Percentiles rank a stretch among this genome's conserved stretches.
Evolutionary conservation across 345 rosid species (phyloP).

Genomic region (Heritiera littoralis): DNA sequence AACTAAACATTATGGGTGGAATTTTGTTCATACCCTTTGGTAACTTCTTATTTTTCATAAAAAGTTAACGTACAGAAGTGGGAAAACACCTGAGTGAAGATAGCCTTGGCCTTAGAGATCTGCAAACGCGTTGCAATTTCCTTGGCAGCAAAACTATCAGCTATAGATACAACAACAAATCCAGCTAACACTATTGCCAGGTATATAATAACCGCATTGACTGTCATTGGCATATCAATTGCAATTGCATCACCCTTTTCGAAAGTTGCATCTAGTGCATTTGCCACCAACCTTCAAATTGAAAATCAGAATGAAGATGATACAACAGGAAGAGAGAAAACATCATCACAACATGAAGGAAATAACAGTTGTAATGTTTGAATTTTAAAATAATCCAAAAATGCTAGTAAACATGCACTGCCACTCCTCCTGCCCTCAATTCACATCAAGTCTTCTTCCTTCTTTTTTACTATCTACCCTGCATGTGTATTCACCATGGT

Average conservation of each 20-base stretch:
- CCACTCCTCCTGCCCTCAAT: not conserved
- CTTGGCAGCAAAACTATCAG: slow-evolving; percentile 88
- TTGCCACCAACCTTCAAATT: slow-evolving; percentile 72
- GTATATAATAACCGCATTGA: slow-evolving; percentile 77
- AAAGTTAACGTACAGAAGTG: slow-evolving; percentile 8
- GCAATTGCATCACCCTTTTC: slow-evolving; percentile 83
- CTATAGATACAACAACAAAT: slow-evolving; percentile 81
- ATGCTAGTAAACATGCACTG: not conserved
- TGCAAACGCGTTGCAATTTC: slow-evolving; percentile 82
- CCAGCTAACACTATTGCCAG: slow-evolving; percentile 82
- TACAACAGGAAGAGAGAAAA: slow-evolving; percentile 6
- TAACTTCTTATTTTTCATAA: not conserved
- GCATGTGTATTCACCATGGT: not conserved
- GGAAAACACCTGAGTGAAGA: slow-evolving; percentile 82
- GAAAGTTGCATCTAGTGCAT: slow-evolving; percentile 59
- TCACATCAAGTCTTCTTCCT: not conserved
- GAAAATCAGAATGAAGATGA: not conserved
- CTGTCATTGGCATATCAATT: slow-evolving; percentile 95
- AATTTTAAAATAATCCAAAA: not conserved
- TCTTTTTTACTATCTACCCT: not conserved
- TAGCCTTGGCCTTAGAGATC: slow-evolving; percentile 75
- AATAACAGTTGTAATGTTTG: not conserved
- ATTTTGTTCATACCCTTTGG: not conserved
- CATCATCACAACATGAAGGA: not conserved
- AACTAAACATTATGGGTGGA: not conserved